Evolutionary conservation across 2,329 filamentous ascomycete genomes (phyloP).

Genomic region (Epichloe uncinata): DNA sequence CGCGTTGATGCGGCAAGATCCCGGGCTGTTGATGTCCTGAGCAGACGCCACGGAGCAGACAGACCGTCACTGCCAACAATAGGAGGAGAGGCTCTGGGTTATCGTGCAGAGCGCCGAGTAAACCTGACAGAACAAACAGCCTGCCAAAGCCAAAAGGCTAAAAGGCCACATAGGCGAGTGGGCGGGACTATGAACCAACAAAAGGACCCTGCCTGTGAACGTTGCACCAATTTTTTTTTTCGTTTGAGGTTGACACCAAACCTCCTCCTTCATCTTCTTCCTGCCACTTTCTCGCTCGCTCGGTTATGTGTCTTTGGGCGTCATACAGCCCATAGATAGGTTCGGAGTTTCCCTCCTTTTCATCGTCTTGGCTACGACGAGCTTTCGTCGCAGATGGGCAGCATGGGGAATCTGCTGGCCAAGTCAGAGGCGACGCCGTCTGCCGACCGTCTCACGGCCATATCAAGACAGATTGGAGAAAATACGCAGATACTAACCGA

Average conservation of each 20-base stretch:
- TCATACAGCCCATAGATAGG: not conserved
- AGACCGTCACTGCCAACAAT: not conserved
- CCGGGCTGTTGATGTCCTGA: not conserved
- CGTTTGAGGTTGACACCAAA: not conserved
- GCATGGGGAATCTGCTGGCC: slow-evolving; percentile 1
- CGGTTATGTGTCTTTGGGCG: not conserved
- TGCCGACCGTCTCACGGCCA: slow-evolving; percentile 7
- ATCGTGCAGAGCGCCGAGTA: not conserved
- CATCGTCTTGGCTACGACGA: too few species aligned
- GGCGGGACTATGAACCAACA: not conserved
- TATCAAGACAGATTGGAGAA: slow-evolving; percentile 9
- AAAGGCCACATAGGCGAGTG: not conserved
- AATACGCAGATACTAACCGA: slow-evolving; percentile 10
- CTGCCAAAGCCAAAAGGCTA: too few species aligned
- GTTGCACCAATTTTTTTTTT: not conserved
- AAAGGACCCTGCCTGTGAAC: not conserved
- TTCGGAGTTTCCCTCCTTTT: too few species aligned
- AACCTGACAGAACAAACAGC: too few species aligned
- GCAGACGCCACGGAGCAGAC: not conserved
- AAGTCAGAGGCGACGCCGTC: slow-evolving; percentile 1
- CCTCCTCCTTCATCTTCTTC: not conserved
- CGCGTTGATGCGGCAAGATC: not conserved
- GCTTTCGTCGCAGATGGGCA: not conserved
- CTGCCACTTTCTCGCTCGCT: not conserved
- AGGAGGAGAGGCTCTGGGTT: not conserved